phyloP scores from a whole-genome alignment of 139 green algal species.

The Chlamydomonas schloesseri region DNA sequence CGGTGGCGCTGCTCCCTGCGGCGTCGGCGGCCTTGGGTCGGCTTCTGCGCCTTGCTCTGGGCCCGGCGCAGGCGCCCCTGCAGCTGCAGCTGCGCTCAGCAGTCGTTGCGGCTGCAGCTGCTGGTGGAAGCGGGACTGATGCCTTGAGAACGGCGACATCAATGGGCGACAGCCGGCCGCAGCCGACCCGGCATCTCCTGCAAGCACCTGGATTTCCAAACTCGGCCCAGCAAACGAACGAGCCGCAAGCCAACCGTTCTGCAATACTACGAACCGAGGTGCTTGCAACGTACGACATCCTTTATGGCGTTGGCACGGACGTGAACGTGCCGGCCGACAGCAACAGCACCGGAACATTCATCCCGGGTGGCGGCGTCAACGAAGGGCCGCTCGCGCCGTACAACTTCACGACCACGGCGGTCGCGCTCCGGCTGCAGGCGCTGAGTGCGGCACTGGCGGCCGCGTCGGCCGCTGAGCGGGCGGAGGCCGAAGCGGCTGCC shows the following conservation, averaged over 20 bases:
- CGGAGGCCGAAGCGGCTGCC: conserved; percentile 6
- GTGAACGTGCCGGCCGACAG: background rate
- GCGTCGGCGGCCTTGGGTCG: too few species aligned
- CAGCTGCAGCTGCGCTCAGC: background rate
- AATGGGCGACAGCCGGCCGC: too few species aligned
- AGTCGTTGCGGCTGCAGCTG: background rate
- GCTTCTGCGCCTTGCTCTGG: conserved; percentile 1
- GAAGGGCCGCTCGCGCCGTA: background rate
- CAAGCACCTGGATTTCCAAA: background rate
- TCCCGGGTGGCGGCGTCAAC: background rate
- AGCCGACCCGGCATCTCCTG: background rate
- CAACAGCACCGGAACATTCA: too few species aligned
- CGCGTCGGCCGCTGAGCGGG: background rate
- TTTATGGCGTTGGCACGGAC: background rate
- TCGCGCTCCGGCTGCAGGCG: background rate
- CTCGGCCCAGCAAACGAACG: background rate
- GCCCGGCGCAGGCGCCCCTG: conserved; percentile 25
- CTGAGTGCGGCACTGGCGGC: background rate
- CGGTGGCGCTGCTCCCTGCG: too few species aligned
- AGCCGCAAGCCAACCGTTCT: too few species aligned
- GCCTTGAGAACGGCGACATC: too few species aligned
- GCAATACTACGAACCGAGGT: background rate
- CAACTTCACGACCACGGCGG: background rate
- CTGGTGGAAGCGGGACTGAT: too few species aligned
- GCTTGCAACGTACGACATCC: conserved; percentile 8